Conservation (phyloP, 2,329 filamentous ascomycete genomes). For the Fusarium goolgardi region DNA sequence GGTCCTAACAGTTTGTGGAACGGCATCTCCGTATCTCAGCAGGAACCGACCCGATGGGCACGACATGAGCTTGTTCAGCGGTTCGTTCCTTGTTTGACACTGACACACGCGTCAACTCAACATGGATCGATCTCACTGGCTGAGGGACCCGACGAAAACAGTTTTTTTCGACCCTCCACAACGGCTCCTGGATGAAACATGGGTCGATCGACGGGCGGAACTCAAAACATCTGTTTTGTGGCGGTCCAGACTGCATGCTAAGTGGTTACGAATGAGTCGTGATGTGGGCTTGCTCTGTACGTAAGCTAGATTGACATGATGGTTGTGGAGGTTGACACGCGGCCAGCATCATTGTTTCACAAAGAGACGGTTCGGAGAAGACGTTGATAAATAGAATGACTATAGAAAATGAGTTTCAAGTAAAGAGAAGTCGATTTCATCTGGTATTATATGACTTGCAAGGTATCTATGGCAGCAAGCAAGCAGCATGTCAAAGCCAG, state of each 20-base stretch:
- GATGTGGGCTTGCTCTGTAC: conserved; percentile 25
- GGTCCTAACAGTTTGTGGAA: conserved; percentile 3
- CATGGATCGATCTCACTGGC: background rate
- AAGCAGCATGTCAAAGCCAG: background rate
- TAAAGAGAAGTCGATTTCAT: background rate
- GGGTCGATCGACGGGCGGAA: conserved; percentile 16
- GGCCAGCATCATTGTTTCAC: conserved; percentile 4
- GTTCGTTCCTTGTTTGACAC: background rate
- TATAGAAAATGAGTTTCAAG: background rate
- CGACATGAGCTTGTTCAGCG: conserved; percentile 1
- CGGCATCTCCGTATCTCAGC: conserved; percentile 18
- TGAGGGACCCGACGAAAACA: background rate
- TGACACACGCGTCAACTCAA: conserved; percentile 21
- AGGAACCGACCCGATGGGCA: conserved; percentile 8
- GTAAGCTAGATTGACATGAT: conserved; percentile 12
- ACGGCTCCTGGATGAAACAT: conserved; percentile 12
- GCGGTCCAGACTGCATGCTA: conserved; percentile 7
- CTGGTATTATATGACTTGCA: background rate
- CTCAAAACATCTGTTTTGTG: conserved; percentile 16
- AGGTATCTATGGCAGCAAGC: no score
- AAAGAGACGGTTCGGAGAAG: background rate
- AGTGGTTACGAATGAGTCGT: conserved; percentile 28
- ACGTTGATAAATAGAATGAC: background rate
- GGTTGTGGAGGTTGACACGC: conserved; percentile 32
- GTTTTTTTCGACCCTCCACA: conserved; percentile 18